Evolutionary conservation across 225 moss, liverwort and hornwort species (phyloP).

Genomic region (Physcomitrium patens): DNA sequence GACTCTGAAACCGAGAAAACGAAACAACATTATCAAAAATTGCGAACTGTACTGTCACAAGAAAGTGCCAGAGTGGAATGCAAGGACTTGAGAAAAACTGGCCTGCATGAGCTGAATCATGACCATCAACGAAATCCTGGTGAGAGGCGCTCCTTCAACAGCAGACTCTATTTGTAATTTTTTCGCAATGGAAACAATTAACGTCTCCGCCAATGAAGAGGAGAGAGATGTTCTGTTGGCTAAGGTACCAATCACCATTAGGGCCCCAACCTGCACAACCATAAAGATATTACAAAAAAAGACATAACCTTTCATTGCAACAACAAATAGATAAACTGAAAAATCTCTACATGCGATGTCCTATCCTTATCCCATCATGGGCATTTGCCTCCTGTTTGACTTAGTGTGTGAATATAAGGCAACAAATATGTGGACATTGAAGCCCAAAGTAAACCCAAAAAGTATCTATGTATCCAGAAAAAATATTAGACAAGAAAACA

Average conservation of each 20-base stretch:
- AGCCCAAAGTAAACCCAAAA: conserved; percentile 1
- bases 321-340: conserved; percentile 4
- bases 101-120: conserved; percentile 95
- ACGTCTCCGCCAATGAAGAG: conserved; percentile 52
- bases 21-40: neutral
- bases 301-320: neutral
- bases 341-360: neutral
- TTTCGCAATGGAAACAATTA: conserved; percentile 64
- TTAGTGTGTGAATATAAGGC: neutral
- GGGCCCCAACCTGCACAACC: conserved; percentile 75
- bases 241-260: conserved; percentile 88
- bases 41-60: conserved; percentile 8
- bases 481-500: neutral
- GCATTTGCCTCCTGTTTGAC: conserved; percentile 13
- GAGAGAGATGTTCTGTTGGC: conserved; percentile 86
- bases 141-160: conserved; percentile 57
- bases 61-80: neutral
- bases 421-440: neutral
- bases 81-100: conserved; percentile 12
- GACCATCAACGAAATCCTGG: conserved; percentile 81
- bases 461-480: neutral
- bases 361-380: neutral
- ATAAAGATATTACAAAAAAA: conserved; percentile 7
- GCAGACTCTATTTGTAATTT: conserved; percentile 63
- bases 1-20: neutral